phyloP scores from a whole-genome alignment of 495 filamentous ascomycete genomes.

The Staphylotrichum longicolle region DNA sequence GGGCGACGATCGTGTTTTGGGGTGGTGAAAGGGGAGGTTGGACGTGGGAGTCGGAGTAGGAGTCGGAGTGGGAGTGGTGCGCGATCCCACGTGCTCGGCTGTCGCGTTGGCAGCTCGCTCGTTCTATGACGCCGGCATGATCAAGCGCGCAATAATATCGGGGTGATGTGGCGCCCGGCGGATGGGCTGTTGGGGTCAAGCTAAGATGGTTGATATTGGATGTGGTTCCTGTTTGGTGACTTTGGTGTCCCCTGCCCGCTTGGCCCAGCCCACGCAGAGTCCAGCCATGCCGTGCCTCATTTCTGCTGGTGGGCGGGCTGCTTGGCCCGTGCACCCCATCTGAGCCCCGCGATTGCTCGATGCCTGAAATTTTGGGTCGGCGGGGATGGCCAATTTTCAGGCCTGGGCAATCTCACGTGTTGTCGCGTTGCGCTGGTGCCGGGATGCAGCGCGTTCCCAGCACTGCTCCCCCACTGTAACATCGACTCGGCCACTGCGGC shows the following conservation, averaged over 20 bases:
- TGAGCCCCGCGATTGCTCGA: slow-evolving; percentile 5
- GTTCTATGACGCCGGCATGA: slow-evolving; percentile 31
- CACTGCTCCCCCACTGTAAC: no score
- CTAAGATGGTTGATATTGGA: neutral
- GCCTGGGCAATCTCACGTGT: slow-evolving; percentile 10
- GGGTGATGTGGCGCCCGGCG: neutral
- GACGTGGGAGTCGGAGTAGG: neutral
- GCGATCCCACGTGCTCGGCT: slow-evolving; percentile 16
- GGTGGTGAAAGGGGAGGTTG: slow-evolving; percentile 2
- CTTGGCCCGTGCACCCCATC: slow-evolving; percentile 11
- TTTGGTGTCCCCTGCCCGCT: neutral
- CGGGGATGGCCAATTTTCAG: neutral
- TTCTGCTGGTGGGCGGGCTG: slow-evolving; percentile 6
- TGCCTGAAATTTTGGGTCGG: no score
- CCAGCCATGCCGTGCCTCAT: neutral
- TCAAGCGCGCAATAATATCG: slow-evolving; percentile 19
- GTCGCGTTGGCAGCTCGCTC: slow-evolving; percentile 26
- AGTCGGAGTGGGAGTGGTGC: slow-evolving; percentile 7
- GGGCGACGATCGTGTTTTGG: no score
- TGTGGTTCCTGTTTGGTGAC: slow-evolving; percentile 1
- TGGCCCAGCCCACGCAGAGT: neutral
- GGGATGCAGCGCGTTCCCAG: no score
- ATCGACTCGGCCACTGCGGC: no score
- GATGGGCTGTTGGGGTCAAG: neutral
- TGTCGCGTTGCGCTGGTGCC: slow-evolving; percentile 10